Evolutionary conservation across 2,329 filamentous ascomycete species (phyloP).

Genomic region (Pseudonectria foliicola): DNA sequence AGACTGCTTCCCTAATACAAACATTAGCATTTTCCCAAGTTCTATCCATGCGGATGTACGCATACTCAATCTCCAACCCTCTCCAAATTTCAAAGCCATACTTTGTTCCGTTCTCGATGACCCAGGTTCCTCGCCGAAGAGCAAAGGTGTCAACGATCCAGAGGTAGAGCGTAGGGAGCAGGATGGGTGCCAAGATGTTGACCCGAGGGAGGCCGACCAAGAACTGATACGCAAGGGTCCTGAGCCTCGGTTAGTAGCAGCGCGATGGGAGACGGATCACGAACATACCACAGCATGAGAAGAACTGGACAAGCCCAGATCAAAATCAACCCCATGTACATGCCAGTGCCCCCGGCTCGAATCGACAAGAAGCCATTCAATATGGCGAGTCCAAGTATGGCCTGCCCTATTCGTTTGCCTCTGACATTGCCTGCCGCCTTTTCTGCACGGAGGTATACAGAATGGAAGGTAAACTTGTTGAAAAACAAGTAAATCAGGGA

Average conservation of each 20-base stretch:
- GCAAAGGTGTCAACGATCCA: conserved; percentile 67
- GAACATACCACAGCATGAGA: conserved; percentile 34
- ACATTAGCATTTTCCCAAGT: background rate
- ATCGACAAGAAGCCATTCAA: conserved; percentile 35
- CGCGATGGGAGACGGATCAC: too few relatives aligned
- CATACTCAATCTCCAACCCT: conserved; percentile 56
- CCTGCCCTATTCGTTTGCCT: conserved; percentile 41
- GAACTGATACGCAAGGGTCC: conserved; percentile 57
- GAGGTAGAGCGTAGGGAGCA: conserved; percentile 59
- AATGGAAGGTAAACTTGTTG: conserved; percentile 54
- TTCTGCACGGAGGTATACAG: conserved; percentile 32
- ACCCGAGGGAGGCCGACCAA: conserved; percentile 51
- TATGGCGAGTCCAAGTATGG: conserved; percentile 37
- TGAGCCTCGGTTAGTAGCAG: conserved; percentile 32
- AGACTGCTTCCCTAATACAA: conserved; percentile 50
- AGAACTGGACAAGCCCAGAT: conserved; percentile 62
- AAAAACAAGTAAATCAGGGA: conserved; percentile 60
- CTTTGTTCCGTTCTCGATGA: conserved; percentile 62
- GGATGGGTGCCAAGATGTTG: conserved; percentile 53
- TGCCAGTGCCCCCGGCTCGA: conserved; percentile 43
- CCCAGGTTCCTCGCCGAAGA: conserved; percentile 62
- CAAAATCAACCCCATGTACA: conserved; percentile 64
- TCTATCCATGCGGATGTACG: accelerated
- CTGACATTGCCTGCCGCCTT: conserved; percentile 14
- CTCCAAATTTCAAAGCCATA: conserved; percentile 56